Conservation (phyloP, 768 basidiomycete species). For the Phaffia australis region DNA sequence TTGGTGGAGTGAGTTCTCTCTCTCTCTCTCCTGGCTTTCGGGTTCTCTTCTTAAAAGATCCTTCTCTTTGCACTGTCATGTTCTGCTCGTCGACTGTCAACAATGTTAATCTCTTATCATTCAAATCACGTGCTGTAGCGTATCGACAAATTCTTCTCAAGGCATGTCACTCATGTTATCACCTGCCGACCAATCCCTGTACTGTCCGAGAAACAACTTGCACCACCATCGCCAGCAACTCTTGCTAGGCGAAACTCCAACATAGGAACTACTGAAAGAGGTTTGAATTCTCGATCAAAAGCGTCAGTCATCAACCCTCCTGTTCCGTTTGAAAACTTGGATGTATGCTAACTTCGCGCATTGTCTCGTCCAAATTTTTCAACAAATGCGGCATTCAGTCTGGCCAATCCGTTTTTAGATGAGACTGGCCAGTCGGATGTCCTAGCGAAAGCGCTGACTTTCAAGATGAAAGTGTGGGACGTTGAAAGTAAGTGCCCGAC, state of each 20-base stretch:
- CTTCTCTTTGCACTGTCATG: background rate
- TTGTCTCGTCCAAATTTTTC: background rate
- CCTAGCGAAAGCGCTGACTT: slow-evolving; percentile 54
- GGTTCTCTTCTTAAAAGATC: background rate
- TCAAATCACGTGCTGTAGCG: slow-evolving; percentile 43
- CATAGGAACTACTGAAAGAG: background rate
- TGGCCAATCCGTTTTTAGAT: slow-evolving; percentile 33
- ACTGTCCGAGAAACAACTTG: slow-evolving; percentile 25
- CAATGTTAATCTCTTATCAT: too few species aligned
- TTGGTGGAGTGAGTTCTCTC: slow-evolving; percentile 61
- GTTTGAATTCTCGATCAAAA: background rate
- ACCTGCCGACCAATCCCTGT: slow-evolving; percentile 39
- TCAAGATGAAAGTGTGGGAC: slow-evolving; percentile 80
- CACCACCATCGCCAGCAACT: slow-evolving; percentile 12
- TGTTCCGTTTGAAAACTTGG: background rate
- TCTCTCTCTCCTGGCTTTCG: slow-evolving; percentile 29
- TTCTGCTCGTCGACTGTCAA: background rate
- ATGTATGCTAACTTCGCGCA: background rate
- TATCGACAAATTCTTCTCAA: slow-evolving; percentile 80
- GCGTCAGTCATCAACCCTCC: background rate
- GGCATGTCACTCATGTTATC: slow-evolving; percentile 75
- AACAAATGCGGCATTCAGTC: background rate
- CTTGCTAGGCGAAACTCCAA: background rate
- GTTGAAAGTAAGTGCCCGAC: slow-evolving; percentile 40
- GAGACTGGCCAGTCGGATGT: slow-evolving; percentile 44